Evolutionary conservation across 768 basidiomycete species (phyloP).

Genomic region (Mycena olivaceomarginata): DNA sequence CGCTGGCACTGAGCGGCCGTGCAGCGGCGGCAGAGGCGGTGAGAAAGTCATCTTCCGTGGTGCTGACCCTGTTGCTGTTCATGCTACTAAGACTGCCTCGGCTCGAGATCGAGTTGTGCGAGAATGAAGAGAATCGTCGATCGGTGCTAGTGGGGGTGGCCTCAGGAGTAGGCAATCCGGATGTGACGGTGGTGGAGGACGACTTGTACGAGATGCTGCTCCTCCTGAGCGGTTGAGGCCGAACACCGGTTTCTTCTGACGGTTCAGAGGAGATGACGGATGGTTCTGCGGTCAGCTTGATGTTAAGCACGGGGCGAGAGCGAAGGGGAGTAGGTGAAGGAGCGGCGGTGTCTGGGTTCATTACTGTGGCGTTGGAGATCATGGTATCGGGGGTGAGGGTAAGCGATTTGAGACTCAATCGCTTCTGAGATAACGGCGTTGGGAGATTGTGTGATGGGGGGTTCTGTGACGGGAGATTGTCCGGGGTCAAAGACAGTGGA

Average conservation of each 20-base stretch:
- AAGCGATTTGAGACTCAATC: conserved; percentile 65
- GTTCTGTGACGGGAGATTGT: conserved; percentile 59
- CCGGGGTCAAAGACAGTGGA: conserved; percentile 82
- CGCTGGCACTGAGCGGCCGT: conserved; percentile 79
- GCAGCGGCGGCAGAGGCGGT: conserved; percentile 46
- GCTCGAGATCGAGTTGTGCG: conserved; percentile 65
- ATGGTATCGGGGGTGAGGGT: conserved; percentile 55
- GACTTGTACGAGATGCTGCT: conserved; percentile 88
- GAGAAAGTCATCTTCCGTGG: conserved; percentile 64
- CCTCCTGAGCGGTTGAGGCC: conserved; percentile 63
- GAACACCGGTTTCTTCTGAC: conserved; percentile 53
- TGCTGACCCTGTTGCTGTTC: conserved; percentile 51
- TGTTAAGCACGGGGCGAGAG: conserved; percentile 60
- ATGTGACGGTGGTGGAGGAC: conserved; percentile 63
- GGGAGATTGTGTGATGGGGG: conserved; percentile 61
- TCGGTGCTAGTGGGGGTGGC: conserved; percentile 79
- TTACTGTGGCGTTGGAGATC: conserved; percentile 33
- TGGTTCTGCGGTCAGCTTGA: conserved; percentile 53
- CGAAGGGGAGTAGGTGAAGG: conserved; percentile 56
- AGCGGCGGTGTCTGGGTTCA: conserved; percentile 22
- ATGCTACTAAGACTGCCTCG: conserved; percentile 50
- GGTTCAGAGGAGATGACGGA: conserved; percentile 42
- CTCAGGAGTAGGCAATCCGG: conserved; percentile 83
- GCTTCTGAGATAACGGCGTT: conserved; percentile 65
- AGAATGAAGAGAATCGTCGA: conserved; percentile 70